Percentiles rank a stretch among this genome's conserved stretches.
Conservation (phyloP, 805 yeast species). For the Candida mattraensis region DNA sequence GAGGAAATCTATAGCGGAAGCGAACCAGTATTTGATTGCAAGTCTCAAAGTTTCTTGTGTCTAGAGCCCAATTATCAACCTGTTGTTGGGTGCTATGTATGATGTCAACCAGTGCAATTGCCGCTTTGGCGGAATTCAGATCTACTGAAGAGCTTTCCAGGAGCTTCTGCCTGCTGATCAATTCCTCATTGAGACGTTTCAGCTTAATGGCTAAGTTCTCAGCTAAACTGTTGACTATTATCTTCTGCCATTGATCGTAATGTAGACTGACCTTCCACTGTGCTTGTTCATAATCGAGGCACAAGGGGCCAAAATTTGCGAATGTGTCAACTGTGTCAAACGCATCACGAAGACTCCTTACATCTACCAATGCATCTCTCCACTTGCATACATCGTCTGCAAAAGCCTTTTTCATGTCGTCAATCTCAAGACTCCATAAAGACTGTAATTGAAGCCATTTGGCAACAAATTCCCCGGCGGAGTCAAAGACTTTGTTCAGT, state of each 20-base stretch:
- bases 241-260: constrained; percentile 59
- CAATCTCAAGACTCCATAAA: constrained; percentile 56
- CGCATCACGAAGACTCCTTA: constrained; percentile 41
- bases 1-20: constrained; percentile 47
- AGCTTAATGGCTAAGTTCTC: constrained; percentile 35
- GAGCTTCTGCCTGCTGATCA: constrained; percentile 35
- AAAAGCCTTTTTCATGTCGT: constrained; percentile 37
- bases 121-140: constrained; percentile 38
- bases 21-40: constrained; percentile 35
- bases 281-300: constrained; percentile 50
- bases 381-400: constrained; percentile 43
- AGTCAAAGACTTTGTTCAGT: constrained; percentile 34
- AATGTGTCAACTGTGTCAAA: constrained; percentile 52
- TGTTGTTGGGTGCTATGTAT: constrained; percentile 35
- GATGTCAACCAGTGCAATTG: constrained; percentile 38
- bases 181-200: constrained; percentile 29
- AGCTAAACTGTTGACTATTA: constrained; percentile 42
- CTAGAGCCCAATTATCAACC: constrained; percentile 22
- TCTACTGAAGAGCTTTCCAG: constrained; percentile 39
- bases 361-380: constrained; percentile 45
- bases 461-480: constrained; percentile 38
- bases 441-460: constrained; percentile 58
- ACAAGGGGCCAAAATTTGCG: constrained; percentile 40
- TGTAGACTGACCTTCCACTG: constrained; percentile 47
- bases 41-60: constrained; percentile 23